Evolutionary conservation across 371 early-diverging fungal genomes (phyloP), one percentile per base, ranked within the genome.

Genomic region (Dichotomocladium elegans): DNA sequence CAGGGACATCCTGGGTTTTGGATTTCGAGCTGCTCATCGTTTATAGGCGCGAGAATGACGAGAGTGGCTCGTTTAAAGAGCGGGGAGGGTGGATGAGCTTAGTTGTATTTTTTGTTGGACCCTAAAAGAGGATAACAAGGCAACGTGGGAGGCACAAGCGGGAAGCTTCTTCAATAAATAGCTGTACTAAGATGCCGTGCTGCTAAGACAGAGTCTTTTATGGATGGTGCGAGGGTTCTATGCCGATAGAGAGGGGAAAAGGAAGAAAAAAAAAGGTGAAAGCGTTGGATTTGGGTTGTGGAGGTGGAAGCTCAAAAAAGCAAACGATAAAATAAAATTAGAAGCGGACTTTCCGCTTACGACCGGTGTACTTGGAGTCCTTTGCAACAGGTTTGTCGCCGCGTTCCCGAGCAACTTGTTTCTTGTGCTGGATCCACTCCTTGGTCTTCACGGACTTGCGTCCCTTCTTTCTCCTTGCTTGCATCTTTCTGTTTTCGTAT

Each of bases 311-410:
- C 10, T 17, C 35, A 4, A 35, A 40, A 15, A 44, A 51, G 34
- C 43, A 24, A 47, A 51, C 40, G 33, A 41, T 44, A 24, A 46
- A 27, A 52, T 41, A 28, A 31, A 27, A 27, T 76, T 77, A 96
- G 66, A 96, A 96, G 55, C 79, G 72, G 30, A 86, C 76, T 61
- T 82, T 84, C 66, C 98, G 83, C 72, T 94, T 98, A 60, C 99
- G 75, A 41, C 88, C 99, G 22, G 98, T 96, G 72, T 89, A 98
- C 64, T 95, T 95, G n/a, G 95, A 93, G 66, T 98, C 96, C 51
- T 70, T 70, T 15, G 96, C 91, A 42, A 94, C 90, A 14, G 64
- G 67, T 57, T 90, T 82, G 58, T 90, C 87, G 15, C 99, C 99
- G 56, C 86, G 76, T 52, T 81, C 77, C 53, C 95, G 80, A 42